Conservation (phyloP, 75 land plant species). For the Pseudotsuga menziesii region DNA sequence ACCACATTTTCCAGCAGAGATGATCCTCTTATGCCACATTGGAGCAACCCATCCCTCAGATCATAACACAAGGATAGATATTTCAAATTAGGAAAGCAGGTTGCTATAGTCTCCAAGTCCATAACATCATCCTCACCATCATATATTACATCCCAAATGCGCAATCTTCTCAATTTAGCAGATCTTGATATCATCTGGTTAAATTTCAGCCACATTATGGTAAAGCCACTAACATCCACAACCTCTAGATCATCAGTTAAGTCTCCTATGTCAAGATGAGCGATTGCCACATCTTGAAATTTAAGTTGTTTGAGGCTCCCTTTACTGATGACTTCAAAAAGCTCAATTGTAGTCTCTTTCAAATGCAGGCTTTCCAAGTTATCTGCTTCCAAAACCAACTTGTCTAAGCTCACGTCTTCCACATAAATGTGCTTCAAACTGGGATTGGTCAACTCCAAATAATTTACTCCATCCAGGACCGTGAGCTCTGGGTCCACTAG, state of each 20-base stretch:
- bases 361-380: conserved; percentile 52
- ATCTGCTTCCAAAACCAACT: conserved; percentile 68
- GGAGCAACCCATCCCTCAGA: conserved; percentile 45
- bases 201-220: conserved; percentile 70
- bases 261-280: conserved; percentile 71
- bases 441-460: conserved; percentile 51
- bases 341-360: conserved; percentile 57
- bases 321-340: conserved; percentile 61
- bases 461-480: conserved; percentile 46
- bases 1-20: conserved; percentile 51
- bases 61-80: conserved; percentile 62
- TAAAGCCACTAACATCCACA: conserved; percentile 68
- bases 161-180: conserved; percentile 41
- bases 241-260: conserved; percentile 47
- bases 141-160: conserved; percentile 65
- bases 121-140: conserved; percentile 60
- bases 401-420: conserved; percentile 61
- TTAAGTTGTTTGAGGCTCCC: conserved; percentile 46
- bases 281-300: conserved; percentile 66
- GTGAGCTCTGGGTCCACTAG: conserved; percentile 52
- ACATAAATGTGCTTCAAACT: conserved; percentile 47
- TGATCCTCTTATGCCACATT: conserved; percentile 43
- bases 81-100: conserved; percentile 50
- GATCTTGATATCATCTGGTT: conserved; percentile 63
- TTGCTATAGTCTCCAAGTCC: conserved; percentile 64